Conservation (phyloP, 345 rosid species). For the Eucalyptus curtisii region DNA sequence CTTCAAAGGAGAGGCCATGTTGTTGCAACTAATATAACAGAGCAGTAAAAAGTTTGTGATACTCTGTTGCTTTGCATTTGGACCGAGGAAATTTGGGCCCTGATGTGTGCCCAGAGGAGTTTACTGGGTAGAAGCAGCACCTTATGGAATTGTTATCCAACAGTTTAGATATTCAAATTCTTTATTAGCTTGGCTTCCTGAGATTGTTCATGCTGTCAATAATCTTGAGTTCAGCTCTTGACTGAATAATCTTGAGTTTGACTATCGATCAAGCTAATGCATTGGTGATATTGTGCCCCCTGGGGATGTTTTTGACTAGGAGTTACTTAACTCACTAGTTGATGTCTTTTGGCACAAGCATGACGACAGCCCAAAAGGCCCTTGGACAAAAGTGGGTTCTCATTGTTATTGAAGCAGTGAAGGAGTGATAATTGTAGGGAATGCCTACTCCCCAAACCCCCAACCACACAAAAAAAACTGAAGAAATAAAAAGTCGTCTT, state of each 20-base stretch:
- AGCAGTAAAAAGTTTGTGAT: background rate
- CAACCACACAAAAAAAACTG: background rate
- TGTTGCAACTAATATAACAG: background rate
- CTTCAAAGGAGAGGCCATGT: background rate
- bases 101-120: background rate
- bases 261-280: background rate
- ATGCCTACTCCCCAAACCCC: background rate
- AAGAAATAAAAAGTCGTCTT: background rate
- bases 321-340: background rate
- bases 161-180: background rate
- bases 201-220: background rate
- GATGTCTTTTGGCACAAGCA: background rate
- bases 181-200: background rate
- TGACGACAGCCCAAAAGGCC: background rate
- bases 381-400: background rate
- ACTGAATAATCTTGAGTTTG: background rate
- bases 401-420: background rate
- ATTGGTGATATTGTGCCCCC: background rate
- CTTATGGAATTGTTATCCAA: background rate
- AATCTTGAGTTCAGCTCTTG: background rate
- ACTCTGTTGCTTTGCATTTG: background rate
- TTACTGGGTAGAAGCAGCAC: background rate
- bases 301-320: background rate
- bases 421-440: background rate
- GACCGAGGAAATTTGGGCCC: background rate